A percentile compares a stretch with the other conserved stretches of the same genome.
Conservation (phyloP, 345 rosid species). For the Jatropha curcas region DNA sequence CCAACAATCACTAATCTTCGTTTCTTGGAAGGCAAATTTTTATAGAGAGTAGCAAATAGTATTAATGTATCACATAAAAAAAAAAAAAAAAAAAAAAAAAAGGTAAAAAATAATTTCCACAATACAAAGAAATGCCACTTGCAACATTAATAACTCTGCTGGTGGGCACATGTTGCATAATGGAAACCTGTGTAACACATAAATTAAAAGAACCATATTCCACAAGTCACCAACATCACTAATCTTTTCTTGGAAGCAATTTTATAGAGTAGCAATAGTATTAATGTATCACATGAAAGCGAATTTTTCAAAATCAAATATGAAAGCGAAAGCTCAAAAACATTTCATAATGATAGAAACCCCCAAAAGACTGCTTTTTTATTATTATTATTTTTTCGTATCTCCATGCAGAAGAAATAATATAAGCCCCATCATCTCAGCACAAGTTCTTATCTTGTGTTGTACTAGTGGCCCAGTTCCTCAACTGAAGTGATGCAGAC, state of each 20-base stretch:
- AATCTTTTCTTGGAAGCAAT: constrained; percentile 17
- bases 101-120: constrained; percentile 11
- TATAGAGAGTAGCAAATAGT: too few species aligned
- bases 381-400: too few species aligned
- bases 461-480: neutral
- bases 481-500: constrained; percentile 5
- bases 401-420: neutral
- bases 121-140: constrained; percentile 7
- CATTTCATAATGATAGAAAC: neutral
- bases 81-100: too few species aligned
- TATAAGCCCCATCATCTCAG: neutral
- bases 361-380: neutral
- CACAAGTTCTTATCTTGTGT: constrained; percentile 1
- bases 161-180: constrained; percentile 28
- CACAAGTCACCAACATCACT: constrained; percentile 17
- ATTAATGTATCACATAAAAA: too few species aligned
- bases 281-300: constrained; percentile 25
- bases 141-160: constrained; percentile 31
- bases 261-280: neutral
- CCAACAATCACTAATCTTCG: too few species aligned
- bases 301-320: too few species aligned
- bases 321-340: constrained; percentile 23
- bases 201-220: constrained; percentile 19
- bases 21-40: too few species aligned
- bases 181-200: constrained; percentile 20